phyloP scores from a whole-genome alignment of 257 asterid species.

The Apocynum venetum region DNA sequence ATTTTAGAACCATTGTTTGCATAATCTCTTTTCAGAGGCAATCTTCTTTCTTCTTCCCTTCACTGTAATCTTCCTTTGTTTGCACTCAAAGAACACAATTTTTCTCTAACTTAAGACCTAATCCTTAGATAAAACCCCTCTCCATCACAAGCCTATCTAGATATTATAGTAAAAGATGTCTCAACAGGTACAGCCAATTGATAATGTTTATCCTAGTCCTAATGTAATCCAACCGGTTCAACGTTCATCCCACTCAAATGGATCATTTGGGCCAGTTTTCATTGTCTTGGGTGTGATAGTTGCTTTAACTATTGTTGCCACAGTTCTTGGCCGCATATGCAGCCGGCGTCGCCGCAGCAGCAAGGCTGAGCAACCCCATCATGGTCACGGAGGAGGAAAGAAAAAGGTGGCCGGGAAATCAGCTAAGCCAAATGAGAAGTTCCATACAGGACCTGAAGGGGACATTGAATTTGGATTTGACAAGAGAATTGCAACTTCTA shows the following conservation, averaged over 20 bases:
- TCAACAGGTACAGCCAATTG: conserved; percentile 31
- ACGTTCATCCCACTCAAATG: conserved; percentile 45
- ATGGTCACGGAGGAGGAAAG: conserved; percentile 15
- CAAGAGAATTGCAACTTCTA: conserved; percentile 30
- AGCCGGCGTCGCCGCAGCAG: conserved; percentile 38
- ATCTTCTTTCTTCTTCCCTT: conserved; percentile 21
- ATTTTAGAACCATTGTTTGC: neutral
- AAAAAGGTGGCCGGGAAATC: conserved; percentile 47
- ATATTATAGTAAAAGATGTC: conserved; percentile 34
- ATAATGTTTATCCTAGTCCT: conserved; percentile 47
- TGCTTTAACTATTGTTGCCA: conserved; percentile 57
- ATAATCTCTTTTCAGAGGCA: neutral
- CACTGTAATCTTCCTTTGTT: conserved; percentile 26
- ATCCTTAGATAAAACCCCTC: neutral
- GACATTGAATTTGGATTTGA: conserved; percentile 79
- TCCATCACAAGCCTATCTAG: neutral
- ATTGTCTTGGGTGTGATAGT: conserved; percentile 64
- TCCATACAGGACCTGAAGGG: conserved; percentile 35
- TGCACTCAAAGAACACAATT: conserved; percentile 39
- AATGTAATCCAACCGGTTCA: conserved; percentile 14
- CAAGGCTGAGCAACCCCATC: conserved; percentile 32
- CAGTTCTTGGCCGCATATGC: conserved; percentile 66
- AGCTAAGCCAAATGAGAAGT: conserved; percentile 27
- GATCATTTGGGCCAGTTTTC: conserved; percentile 75
- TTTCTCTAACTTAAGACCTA: neutral